Conservation (phyloP, 345 rosid species). For the Aquilaria malaccensis region DNA sequence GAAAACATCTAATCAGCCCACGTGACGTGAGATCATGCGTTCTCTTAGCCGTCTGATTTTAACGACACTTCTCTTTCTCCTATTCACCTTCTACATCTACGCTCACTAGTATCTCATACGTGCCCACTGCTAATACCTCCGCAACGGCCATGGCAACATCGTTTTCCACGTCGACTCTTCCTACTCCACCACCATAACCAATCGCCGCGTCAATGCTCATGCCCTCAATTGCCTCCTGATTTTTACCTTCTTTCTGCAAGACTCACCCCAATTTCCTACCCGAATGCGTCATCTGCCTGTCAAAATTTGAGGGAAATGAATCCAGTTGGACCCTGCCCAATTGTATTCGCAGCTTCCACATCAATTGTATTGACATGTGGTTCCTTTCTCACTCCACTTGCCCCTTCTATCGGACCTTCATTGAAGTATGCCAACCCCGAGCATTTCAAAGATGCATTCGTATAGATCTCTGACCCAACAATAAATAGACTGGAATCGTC, state of each 20-base stretch:
- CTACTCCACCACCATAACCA: neutral
- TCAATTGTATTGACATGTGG: conserved; percentile 97
- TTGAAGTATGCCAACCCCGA: conserved; percentile 23
- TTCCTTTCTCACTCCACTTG: conserved; percentile 86
- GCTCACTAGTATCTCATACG: conserved; percentile 83
- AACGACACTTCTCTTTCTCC: conserved; percentile 31
- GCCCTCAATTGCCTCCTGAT: conserved; percentile 64
- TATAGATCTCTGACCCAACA: conserved; percentile 7
- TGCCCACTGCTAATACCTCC: conserved; percentile 43
- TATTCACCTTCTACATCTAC: conserved; percentile 71
- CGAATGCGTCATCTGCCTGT: conserved; percentile 81
- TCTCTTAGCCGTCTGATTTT: too few relatives aligned
- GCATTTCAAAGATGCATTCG: conserved; percentile 10
- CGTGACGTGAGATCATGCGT: too few relatives aligned
- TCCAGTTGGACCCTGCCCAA: conserved; percentile 72
- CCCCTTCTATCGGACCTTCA: conserved; percentile 84
- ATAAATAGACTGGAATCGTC: conserved; percentile 20
- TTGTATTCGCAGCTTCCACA: conserved; percentile 78
- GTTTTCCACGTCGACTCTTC: conserved; percentile 38
- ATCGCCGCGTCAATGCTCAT: conserved; percentile 49
- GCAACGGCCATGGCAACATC: conserved; percentile 34
- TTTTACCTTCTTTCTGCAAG: conserved; percentile 37
- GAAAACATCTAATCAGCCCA: too few relatives aligned
- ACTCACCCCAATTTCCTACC: conserved; percentile 31
- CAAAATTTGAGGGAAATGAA: conserved; percentile 72